Evolutionary conservation across 2,329 filamentous ascomycete species (phyloP).

Genomic region (Alternaria conjuncta): DNA sequence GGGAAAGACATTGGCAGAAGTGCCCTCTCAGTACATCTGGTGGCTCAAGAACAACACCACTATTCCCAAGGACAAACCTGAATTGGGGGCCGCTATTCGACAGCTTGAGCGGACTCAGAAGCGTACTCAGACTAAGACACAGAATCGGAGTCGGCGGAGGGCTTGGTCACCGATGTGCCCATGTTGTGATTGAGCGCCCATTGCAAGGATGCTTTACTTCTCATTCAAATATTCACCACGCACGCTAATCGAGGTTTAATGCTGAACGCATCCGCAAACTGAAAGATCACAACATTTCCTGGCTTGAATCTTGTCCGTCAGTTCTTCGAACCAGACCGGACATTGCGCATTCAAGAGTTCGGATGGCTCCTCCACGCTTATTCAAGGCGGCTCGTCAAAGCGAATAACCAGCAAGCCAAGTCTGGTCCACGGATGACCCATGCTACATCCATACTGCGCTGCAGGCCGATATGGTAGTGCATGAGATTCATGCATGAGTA

Average conservation of each 20-base stretch:
- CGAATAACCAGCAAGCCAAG: too few species aligned
- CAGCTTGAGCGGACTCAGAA: background rate
- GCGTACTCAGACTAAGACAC: background rate
- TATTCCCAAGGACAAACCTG: background rate
- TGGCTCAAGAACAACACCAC: rapidly evolving
- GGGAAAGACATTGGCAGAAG: background rate
- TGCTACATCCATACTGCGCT: too few species aligned
- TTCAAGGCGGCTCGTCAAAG: background rate
- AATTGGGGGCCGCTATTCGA: rapidly evolving
- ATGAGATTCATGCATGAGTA: too few species aligned
- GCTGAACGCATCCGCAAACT: too few species aligned
- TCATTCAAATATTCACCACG: too few species aligned
- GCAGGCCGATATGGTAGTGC: too few species aligned
- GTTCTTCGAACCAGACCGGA: too few species aligned
- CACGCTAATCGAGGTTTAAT: too few species aligned
- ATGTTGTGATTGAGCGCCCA: background rate
- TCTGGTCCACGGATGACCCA: too few species aligned
- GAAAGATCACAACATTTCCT: too few species aligned
- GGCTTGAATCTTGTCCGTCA: too few species aligned
- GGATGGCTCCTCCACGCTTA: background rate
- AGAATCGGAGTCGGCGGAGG: background rate
- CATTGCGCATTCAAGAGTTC: background rate
- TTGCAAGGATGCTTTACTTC: background rate
- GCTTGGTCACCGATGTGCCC: background rate
- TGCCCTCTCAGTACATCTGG: background rate